Conservation (phyloP, 78 protist species). For the Dictyostelium citrinum region DNA sequence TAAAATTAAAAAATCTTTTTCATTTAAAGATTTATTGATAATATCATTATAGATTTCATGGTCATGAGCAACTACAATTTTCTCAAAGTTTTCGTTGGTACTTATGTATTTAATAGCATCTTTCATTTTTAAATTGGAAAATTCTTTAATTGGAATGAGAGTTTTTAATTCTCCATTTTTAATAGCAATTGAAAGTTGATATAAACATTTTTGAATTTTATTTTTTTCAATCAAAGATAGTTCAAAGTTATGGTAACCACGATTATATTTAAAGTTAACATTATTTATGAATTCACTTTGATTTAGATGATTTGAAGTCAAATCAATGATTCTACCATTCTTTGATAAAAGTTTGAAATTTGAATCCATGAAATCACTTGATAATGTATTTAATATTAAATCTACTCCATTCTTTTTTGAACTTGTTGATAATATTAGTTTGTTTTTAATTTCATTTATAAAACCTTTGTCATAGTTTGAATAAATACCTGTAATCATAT, state of each 20-base stretch:
- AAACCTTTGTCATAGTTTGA: neutral
- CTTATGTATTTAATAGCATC: neutral
- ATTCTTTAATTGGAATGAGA: slow-evolving; percentile 8
- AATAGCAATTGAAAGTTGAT: neutral
- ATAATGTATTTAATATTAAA: slow-evolving; percentile 22
- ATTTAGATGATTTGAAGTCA: neutral
- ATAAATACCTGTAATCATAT: neutral
- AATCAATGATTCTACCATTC: slow-evolving; percentile 36
- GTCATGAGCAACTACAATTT: neutral
- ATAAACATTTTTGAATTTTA: neutral
- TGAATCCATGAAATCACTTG: slow-evolving; percentile 14
- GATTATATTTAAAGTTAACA: neutral
- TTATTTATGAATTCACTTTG: neutral
- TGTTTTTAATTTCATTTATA: neutral
- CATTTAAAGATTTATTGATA: neutral
- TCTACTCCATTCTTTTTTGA: neutral
- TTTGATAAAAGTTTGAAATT: neutral
- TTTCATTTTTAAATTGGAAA: neutral
- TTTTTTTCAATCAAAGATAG: neutral
- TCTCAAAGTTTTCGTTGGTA: neutral
- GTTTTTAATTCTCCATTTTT: neutral
- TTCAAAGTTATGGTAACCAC: neutral
- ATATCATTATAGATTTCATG: neutral
- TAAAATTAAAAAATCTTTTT: neutral
- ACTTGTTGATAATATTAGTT: neutral